phyloP scores from a whole-genome alignment of 73 alveolate species.

The Stentor coeruleus region DNA sequence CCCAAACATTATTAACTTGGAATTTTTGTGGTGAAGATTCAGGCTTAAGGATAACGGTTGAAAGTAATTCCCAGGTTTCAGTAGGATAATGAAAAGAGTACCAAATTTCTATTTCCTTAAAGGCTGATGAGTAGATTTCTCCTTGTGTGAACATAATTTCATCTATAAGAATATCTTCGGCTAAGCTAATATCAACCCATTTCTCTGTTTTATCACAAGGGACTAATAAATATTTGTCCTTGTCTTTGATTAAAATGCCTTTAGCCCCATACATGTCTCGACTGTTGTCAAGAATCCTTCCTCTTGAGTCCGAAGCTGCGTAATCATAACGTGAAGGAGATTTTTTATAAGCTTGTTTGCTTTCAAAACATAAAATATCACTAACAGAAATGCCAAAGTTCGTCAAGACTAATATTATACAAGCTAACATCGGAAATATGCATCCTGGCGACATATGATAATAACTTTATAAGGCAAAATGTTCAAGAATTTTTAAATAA shows the following conservation, averaged over 20 bases:
- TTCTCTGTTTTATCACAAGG: conserved; percentile 8
- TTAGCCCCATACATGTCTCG: background rate
- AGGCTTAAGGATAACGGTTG: background rate
- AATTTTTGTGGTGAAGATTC: background rate
- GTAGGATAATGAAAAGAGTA: background rate
- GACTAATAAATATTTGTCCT: conserved; percentile 9
- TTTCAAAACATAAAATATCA: too few species aligned
- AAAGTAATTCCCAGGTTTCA: background rate
- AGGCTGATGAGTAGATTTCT: conserved; percentile 18
- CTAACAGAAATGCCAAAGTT: too few species aligned
- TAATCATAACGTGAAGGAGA: background rate
- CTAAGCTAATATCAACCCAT: conserved; percentile 2
- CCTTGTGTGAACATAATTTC: conserved; percentile 15
- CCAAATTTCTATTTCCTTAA: background rate
- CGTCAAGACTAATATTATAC: too few species aligned
- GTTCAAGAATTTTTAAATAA: too few species aligned
- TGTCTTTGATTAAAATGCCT: background rate
- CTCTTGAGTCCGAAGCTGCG: conserved; percentile 19
- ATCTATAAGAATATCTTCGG: background rate
- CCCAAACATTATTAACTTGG: background rate
- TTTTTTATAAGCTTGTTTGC: too few species aligned
- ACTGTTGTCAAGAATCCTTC: background rate
- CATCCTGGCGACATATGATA: too few species aligned
- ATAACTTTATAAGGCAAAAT: too few species aligned
- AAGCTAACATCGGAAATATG: too few species aligned